A percentile compares a stretch with the other conserved stretches of the same genome.
Evolutionary conservation across 345 rosid genomes (phyloP).

Genomic region (Hirschfeldia incana): DNA sequence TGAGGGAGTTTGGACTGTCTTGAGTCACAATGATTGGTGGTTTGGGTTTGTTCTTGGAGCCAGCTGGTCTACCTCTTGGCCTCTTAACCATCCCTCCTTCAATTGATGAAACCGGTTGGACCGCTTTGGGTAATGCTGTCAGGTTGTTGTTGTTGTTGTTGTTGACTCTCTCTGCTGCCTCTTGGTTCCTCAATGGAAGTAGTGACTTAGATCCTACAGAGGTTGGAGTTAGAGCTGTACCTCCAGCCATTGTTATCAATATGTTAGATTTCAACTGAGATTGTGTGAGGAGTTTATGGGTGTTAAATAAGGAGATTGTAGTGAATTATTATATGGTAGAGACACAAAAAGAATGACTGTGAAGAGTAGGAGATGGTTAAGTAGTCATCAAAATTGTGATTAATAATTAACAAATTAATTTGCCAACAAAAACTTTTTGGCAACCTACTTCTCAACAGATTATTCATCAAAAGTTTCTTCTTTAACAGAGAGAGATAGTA

Average conservation of each 20-base stretch:
- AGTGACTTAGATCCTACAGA: slow-evolving; percentile 48
- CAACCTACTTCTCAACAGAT: slow-evolving; percentile 66
- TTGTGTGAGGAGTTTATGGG: slow-evolving; percentile 32
- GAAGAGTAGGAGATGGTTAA: slow-evolving; percentile 76
- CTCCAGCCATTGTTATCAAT: slow-evolving; percentile 58
- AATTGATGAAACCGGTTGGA: slow-evolving; percentile 55
- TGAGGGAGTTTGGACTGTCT: slow-evolving; percentile 84
- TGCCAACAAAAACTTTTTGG: slow-evolving; percentile 13
- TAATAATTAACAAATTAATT: slow-evolving; percentile 27
- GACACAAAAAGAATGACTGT: slow-evolving; percentile 69
- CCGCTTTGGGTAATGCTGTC: slow-evolving; percentile 50
- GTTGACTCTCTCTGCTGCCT: slow-evolving; percentile 42
- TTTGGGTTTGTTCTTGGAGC: slow-evolving; percentile 94
- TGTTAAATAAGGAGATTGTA: slow-evolving; percentile 53
- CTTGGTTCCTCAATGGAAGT: slow-evolving; percentile 53
- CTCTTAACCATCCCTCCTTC: slow-evolving; percentile 62
- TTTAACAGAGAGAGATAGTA: slow-evolving; percentile 35
- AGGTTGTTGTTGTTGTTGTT: slow-evolving; percentile 38
- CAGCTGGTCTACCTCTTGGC: slow-evolving; percentile 91
- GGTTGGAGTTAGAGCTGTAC: slow-evolving; percentile 45
- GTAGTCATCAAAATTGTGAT: slow-evolving; percentile 58
- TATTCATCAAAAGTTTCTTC: slow-evolving; percentile 62
- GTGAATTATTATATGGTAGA: slow-evolving; percentile 48
- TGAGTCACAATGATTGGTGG: slow-evolving; percentile 88
- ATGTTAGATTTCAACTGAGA: slow-evolving; percentile 6